Base-by-base conservation (phyloP, 371 early-diverging fungal species). In the Mucor ambiguus region DNA sequence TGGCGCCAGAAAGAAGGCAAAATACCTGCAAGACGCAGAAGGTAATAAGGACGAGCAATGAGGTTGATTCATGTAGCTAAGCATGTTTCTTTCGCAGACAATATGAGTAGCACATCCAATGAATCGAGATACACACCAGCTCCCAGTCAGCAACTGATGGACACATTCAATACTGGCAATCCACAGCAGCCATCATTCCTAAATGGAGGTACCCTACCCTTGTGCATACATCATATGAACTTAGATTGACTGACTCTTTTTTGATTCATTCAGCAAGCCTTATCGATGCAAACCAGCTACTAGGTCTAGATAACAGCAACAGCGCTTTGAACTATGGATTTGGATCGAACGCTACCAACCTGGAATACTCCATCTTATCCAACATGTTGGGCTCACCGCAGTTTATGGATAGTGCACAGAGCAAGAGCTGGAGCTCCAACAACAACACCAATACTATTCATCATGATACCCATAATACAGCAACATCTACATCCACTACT, bases 321-420 rank as follows among this genome's bases (percentile, higher is more conserved):
- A 38, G 12, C 5, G 16, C 48, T 20, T 63, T 62, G 26, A 79
- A 83, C 56, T 80, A 82, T 70, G 88, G 84, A 63, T 96, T 96
- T 80, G 93, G 92, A 57, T 95, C 95, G 1, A 93, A 92, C 52
- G 84, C 92, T 30, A 81, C 92, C 69, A 94, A 92, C 71, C 86
- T 93, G 16, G 96, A 96, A 75, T 93, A 94, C 70, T 87, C 92
- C 8, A 88, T 94, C 33, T 76, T 96, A 24, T 91, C 92, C 11
- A 93, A 85, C 69, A 95, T 96, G 95, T 81, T 95, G 37, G 81
- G 73, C 29, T 81, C 75, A 72, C 67, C 74, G 33, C 62, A 62
- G 35, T 54, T 72, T 10, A 29, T 65, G 11, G 62, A 68, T n/a
- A 55, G 26, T 55, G 16, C 28, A 49, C 49, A 54, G 37, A 48